phyloP scores from a whole-genome alignment of 306 rosid genomes.

The Trichosanthes truncata region DNA sequence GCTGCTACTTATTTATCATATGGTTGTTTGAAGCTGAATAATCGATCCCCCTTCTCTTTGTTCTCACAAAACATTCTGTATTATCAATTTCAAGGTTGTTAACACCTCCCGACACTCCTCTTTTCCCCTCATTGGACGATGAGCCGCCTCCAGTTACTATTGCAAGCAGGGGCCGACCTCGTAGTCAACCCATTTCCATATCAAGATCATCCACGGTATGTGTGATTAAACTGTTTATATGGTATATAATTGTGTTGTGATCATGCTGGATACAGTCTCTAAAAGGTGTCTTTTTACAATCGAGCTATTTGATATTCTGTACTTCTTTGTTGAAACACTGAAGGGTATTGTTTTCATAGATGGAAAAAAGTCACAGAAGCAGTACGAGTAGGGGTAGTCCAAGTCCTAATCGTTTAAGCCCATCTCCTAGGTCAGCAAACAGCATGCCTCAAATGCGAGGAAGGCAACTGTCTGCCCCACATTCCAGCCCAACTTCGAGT shows the following conservation, averaged over 20 bases:
- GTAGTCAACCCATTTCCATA: conserved; percentile 78
- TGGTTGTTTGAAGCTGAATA: neutral
- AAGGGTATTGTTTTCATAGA: conserved; percentile 31
- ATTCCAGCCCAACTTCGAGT: conserved; percentile 64
- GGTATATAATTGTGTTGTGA: conserved; percentile 10
- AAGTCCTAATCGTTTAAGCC: conserved; percentile 73
- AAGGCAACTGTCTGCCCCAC: conserved; percentile 49
- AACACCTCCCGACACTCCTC: conserved; percentile 85
- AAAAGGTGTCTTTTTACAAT: neutral
- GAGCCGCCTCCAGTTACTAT: conserved; percentile 34
- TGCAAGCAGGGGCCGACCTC: conserved; percentile 61
- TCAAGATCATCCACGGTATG: conserved; percentile 77
- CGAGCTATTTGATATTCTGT: conserved; percentile 12
- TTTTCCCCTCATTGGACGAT: conserved; percentile 75
- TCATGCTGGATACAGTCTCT: conserved; percentile 12
- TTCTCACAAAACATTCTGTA: conserved; percentile 15
- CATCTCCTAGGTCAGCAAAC: conserved; percentile 65
- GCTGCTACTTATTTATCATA: neutral
- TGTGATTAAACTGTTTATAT: conserved; percentile 17
- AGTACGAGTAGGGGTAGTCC: conserved; percentile 81
- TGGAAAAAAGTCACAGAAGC: conserved; percentile 75
- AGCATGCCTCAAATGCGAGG: conserved; percentile 54
- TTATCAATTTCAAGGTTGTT: conserved; percentile 46
- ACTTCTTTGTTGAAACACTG: conserved; percentile 3
- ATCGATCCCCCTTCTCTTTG: conserved; percentile 5